Conservation (phyloP, 352 stramenopile species). For the Halophytophthora batemanensis region DNA sequence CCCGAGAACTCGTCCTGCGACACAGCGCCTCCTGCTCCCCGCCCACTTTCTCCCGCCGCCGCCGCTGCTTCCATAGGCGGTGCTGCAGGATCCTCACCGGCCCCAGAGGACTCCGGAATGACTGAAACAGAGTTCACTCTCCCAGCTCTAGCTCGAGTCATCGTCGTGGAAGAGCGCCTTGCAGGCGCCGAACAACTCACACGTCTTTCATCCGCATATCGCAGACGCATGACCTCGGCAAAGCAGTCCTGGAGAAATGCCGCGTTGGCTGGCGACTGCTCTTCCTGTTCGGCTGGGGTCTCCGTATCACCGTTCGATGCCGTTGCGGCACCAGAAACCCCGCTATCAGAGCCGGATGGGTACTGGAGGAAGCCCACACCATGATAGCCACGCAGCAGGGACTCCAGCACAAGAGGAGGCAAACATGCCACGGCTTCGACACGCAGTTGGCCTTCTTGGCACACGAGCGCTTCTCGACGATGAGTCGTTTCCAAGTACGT, state of each 20-base stretch:
- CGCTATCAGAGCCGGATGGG: background rate
- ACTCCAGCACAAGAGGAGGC: constrained; percentile 61
- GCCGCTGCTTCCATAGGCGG: constrained; percentile 3
- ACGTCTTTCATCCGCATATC: background rate
- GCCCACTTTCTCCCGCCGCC: background rate
- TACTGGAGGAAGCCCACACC: constrained; percentile 65
- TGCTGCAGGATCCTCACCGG: constrained; percentile 1
- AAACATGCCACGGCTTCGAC: constrained; percentile 65
- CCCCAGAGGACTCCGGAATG: background rate
- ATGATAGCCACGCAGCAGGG: constrained; percentile 58
- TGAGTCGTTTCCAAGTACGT: constrained; percentile 45
- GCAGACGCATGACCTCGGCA: constrained; percentile 21
- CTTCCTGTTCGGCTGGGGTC: background rate
- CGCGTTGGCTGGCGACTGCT: background rate
- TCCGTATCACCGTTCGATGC: constrained; percentile 1
- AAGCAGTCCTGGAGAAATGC: constrained; percentile 28
- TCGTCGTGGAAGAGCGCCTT: background rate
- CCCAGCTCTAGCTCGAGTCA: constrained; percentile 1
- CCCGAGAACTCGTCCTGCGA: constrained; percentile 31
- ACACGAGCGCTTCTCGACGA: constrained; percentile 49
- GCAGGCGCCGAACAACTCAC: too few species aligned
- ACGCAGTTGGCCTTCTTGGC: constrained; percentile 58
- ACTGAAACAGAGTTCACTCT: constrained; percentile 20
- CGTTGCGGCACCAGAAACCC: too few species aligned
- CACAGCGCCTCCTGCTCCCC: constrained; percentile 2